Percentiles rank a stretch among this genome's conserved stretches.
Conservation (phyloP, 1,284 basidiomycete species). For the Ustilago vetiveriae region DNA sequence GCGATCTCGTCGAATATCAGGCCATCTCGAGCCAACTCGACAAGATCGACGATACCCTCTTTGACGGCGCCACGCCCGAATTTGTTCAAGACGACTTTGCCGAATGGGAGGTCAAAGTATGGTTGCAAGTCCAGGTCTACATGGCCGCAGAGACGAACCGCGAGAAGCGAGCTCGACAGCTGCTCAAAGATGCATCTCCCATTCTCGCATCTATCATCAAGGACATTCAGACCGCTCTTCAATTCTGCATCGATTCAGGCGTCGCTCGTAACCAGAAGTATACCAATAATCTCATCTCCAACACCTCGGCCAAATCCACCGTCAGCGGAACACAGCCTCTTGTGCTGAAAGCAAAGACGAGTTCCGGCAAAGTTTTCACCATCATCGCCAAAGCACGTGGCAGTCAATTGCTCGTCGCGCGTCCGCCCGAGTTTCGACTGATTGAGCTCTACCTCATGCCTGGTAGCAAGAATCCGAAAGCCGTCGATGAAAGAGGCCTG, state of each 20-base stretch:
- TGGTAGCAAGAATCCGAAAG: constrained; percentile 35
- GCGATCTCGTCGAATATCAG: constrained; percentile 17
- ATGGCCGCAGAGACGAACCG: constrained; percentile 48
- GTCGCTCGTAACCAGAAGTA: constrained; percentile 49
- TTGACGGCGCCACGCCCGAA: constrained; percentile 32
- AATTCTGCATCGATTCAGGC: constrained; percentile 50
- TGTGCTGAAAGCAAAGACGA: constrained; percentile 50
- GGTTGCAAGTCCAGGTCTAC: constrained; percentile 19
- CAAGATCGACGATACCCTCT: constrained; percentile 24
- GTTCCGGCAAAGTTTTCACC: constrained; percentile 54
- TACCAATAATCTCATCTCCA: constrained; percentile 41
- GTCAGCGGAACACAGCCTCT: constrained; percentile 37
- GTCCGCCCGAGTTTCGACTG: constrained; percentile 41
- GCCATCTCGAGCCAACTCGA: constrained; percentile 19
- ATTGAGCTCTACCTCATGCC: constrained; percentile 56
- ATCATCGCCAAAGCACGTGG: constrained; percentile 49
- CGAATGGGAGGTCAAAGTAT: constrained; percentile 45
- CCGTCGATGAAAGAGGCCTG: constrained; percentile 42
- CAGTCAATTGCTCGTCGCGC: constrained; percentile 46
- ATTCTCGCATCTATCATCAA: constrained; percentile 31
- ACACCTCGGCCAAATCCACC: constrained; percentile 12
- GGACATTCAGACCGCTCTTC: constrained; percentile 40
- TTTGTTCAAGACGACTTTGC: constrained; percentile 40
- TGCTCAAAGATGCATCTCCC: constrained; percentile 34
- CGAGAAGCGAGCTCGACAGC: constrained; percentile 48